Percentiles rank a stretch among this genome's conserved stretches.
Conservation (phyloP, 2,329 filamentous ascomycete genomes). For the Canariomyces notabilis region DNA sequence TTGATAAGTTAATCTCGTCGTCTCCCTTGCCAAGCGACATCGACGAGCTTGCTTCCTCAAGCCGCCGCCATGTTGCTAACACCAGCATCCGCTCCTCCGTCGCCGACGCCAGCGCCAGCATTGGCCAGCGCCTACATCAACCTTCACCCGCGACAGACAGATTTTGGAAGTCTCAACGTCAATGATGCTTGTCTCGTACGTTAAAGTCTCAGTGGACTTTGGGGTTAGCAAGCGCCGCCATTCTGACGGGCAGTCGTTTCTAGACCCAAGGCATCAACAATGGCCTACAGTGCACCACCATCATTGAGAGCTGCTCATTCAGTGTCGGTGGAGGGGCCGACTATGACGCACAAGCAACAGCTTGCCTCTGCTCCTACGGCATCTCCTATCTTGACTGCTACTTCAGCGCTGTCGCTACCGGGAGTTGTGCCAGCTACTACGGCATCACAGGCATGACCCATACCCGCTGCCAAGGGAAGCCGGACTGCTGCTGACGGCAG, state of each 20-base stretch:
- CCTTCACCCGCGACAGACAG: slow-evolving; percentile 17
- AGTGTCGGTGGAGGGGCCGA: slow-evolving; percentile 8
- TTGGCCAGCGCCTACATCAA: slow-evolving; percentile 7
- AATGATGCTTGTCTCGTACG: too few species aligned
- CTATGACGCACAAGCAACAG: neutral
- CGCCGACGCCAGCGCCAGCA: slow-evolving; percentile 18
- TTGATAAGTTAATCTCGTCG: neutral
- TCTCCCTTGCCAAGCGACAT: neutral
- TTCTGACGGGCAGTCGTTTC: neutral
- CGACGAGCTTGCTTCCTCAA: neutral
- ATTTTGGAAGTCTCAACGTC: neutral
- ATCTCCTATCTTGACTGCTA: slow-evolving; percentile 24
- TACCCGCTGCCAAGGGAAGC: neutral
- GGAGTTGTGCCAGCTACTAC: slow-evolving; percentile 14
- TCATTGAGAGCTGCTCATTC: slow-evolving; percentile 17
- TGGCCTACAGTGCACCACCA: slow-evolving; percentile 16
- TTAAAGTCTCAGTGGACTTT: neutral
- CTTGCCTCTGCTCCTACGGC: slow-evolving; percentile 26
- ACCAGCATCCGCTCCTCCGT: slow-evolving; percentile 8
- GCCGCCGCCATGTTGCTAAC: slow-evolving; percentile 9
- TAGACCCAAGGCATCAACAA: slow-evolving; percentile 5
- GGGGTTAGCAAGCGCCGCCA: neutral
- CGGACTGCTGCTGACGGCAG: neutral
- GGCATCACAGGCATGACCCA: slow-evolving; percentile 7
- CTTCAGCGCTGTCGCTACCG: slow-evolving; percentile 12